Conservation (phyloP, 2,329 filamentous ascomycete genomes). For the Aspergillus fumigatus region DNA sequence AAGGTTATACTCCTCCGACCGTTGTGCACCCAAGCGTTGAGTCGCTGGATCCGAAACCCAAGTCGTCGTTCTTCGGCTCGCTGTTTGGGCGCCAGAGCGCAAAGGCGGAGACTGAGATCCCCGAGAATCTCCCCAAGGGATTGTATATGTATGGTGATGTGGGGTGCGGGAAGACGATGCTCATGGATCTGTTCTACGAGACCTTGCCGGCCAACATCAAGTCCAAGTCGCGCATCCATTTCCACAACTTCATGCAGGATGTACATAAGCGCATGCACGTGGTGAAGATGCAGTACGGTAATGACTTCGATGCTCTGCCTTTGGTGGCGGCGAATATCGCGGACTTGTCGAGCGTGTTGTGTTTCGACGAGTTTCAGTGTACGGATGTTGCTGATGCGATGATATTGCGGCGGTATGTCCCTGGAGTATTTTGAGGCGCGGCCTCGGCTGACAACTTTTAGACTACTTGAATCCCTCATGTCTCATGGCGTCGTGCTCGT, state of each 20-base stretch:
- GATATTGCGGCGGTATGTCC: conserved; percentile 71
- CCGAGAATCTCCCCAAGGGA: conserved; percentile 74
- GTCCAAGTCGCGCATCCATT: conserved; percentile 89
- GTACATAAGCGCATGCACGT: conserved; percentile 86
- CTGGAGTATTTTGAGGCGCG: background rate
- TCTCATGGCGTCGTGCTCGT: conserved; percentile 94
- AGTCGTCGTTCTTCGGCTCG: conserved; percentile 49
- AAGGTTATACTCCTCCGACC: conserved; percentile 65
- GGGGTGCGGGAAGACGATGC: conserved; percentile 96
- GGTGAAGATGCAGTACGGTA: conserved; percentile 84
- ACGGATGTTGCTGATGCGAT: conserved; percentile 98
- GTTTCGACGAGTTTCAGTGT: conserved; percentile 98
- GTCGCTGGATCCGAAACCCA: conserved; percentile 54
- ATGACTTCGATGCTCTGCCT: conserved; percentile 82
- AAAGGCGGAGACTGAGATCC: conserved; percentile 48
- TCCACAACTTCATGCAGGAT: conserved; percentile 99
- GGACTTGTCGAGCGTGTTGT: conserved; percentile 75
- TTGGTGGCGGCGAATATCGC: conserved; percentile 95
- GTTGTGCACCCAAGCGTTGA: conserved; percentile 76
- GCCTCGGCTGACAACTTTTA: conserved; percentile 26
- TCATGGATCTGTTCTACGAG: conserved; percentile 98
- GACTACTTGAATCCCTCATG: conserved; percentile 86
- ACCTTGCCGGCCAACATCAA: conserved; percentile 75
- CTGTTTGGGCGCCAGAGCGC: conserved; percentile 35
- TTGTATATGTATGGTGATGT: conserved; percentile 96